Percentiles rank a stretch among this genome's conserved stretches.
Evolutionary conservation across 495 filamentous ascomycete species (phyloP).

Genomic region (Lophiotrema nucula): DNA sequence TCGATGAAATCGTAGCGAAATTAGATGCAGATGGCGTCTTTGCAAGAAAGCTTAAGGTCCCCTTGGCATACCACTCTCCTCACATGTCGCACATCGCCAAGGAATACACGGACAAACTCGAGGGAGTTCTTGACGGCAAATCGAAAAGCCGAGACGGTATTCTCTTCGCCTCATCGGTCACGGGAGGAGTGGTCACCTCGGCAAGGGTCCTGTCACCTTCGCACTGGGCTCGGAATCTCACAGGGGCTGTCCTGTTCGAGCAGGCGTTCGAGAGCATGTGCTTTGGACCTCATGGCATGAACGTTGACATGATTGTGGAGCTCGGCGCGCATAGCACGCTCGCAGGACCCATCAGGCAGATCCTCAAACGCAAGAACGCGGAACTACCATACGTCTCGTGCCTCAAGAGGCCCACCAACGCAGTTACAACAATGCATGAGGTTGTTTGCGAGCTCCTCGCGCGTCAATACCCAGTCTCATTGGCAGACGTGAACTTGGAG

Average conservation of each 20-base stretch:
- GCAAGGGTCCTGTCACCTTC: conserved; percentile 31
- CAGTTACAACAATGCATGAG: not conserved
- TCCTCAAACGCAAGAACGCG: not conserved
- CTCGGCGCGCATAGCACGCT: conserved; percentile 5
- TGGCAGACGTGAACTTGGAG: not conserved
- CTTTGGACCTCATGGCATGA: not conserved
- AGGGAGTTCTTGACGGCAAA: not conserved
- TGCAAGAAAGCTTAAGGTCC: conserved; percentile 33
- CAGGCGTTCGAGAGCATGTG: conserved; percentile 8
- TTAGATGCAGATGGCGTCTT: conserved; percentile 25
- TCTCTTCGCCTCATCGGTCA: not conserved
- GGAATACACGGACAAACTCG: conserved; percentile 10
- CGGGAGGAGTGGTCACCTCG: not conserved
- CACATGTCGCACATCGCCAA: conserved; percentile 36
- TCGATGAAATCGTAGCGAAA: conserved; percentile 2
- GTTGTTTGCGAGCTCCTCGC: not conserved
- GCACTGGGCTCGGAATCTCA: conserved; percentile 14
- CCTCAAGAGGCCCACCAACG: not conserved
- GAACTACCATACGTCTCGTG: not conserved
- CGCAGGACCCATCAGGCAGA: not conserved
- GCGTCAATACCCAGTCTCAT: not conserved
- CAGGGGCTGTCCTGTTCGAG: not conserved
- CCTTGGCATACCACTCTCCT: conserved; percentile 42
- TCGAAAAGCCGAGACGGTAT: not conserved
- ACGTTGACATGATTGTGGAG: conserved; percentile 30